Conservation (phyloP, 208 protist genomes). For the Borovskyia barvae region DNA sequence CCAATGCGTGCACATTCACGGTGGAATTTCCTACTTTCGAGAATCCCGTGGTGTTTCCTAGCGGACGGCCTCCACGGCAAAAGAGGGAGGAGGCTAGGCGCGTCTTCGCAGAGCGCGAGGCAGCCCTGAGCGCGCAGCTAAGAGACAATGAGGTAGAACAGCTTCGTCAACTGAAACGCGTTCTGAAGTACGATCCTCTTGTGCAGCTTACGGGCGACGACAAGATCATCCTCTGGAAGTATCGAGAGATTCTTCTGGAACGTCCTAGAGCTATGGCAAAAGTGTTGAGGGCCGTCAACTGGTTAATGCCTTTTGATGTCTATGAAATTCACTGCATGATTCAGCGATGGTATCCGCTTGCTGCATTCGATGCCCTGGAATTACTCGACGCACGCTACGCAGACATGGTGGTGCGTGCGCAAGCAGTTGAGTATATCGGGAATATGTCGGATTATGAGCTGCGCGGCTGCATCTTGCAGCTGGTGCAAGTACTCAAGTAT, state of each 20-base stretch:
- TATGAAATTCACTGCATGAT: constrained; percentile 59
- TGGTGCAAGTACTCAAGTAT: constrained; percentile 87
- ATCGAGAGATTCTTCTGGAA: constrained; percentile 46
- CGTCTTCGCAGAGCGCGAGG: constrained; percentile 16
- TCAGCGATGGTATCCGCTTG: constrained; percentile 39
- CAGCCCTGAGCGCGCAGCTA: constrained; percentile 22
- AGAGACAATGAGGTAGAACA: constrained; percentile 48
- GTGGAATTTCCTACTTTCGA: constrained; percentile 49
- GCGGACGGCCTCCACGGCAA: constrained; percentile 28
- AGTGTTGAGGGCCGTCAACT: constrained; percentile 71
- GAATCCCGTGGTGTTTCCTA: constrained; percentile 52
- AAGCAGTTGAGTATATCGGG: constrained; percentile 62
- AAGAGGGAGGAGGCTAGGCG: constrained; percentile 24
- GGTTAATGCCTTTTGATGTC: constrained; percentile 61
- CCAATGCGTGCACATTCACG: constrained; percentile 22
- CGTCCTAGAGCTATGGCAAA: constrained; percentile 70
- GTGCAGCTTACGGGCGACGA: constrained; percentile 49
- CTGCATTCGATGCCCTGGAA: constrained; percentile 74
- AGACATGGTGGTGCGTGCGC: constrained; percentile 63
- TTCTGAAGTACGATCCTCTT: constrained; percentile 64
- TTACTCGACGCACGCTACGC: constrained; percentile 74
- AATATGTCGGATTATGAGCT: constrained; percentile 72
- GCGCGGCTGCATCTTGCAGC: constrained; percentile 75
- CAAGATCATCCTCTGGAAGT: constrained; percentile 70
- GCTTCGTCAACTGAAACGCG: constrained; percentile 48